A percentile compares a stretch with the other conserved stretches of the same genome.
Evolutionary conservation across 1,284 basidiomycete genomes (phyloP).

Genomic region (Gastroboletus turbinatus): DNA sequence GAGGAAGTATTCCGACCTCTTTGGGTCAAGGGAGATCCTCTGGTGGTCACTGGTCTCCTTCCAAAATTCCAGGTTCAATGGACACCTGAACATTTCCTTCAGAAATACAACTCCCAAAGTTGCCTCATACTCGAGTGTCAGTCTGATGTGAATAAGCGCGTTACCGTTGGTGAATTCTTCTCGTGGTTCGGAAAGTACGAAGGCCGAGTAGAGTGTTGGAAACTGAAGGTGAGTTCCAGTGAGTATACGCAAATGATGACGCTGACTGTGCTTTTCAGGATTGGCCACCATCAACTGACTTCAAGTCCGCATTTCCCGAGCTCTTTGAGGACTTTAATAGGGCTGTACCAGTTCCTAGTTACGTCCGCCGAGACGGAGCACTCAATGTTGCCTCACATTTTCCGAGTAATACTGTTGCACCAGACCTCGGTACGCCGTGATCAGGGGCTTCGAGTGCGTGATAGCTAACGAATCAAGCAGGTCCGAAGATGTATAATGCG

Average conservation of each 20-base stretch:
- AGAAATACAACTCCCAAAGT: conserved; percentile 62
- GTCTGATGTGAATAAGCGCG: conserved; percentile 59
- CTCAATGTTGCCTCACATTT: conserved; percentile 88
- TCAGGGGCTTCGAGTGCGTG: neutral
- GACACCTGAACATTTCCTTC: conserved; percentile 80
- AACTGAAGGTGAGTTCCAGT: conserved; percentile 67
- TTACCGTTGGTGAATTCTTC: conserved; percentile 81
- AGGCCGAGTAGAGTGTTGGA: conserved; percentile 61
- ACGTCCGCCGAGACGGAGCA: conserved; percentile 85
- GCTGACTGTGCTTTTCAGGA: conserved; percentile 52
- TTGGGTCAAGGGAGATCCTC: conserved; percentile 73
- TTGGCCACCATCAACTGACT: conserved; percentile 88
- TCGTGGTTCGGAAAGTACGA: conserved; percentile 70
- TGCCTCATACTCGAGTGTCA: conserved; percentile 84
- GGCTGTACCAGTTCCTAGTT: conserved; percentile 85
- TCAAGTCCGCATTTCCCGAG: conserved; percentile 80
- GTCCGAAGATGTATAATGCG: conserved; percentile 82
- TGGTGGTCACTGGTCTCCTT: conserved; percentile 71
- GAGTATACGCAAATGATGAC: neutral
- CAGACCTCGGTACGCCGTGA: conserved; percentile 71
- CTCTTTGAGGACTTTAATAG: conserved; percentile 86
- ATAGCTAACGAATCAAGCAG: conserved; percentile 43
- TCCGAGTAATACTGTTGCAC: conserved; percentile 78
- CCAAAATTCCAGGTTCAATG: conserved; percentile 67
- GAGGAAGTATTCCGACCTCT: conserved; percentile 63